Evolutionary conservation across 345 rosid species (phyloP).

Genomic region (Euphorbia peplus): DNA sequence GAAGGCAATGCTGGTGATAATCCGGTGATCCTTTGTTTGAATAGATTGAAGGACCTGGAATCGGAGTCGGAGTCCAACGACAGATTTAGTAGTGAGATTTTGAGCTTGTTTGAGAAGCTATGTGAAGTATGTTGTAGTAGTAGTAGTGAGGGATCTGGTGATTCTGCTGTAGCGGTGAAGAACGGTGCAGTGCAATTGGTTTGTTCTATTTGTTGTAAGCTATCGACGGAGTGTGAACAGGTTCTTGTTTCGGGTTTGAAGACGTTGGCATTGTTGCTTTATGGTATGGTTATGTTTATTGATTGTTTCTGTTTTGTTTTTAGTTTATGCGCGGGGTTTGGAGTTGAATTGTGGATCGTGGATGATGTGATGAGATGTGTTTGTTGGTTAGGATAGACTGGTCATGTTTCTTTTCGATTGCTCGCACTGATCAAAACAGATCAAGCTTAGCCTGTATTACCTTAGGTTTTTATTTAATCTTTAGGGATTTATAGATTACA

Average conservation of each 20-base stretch:
- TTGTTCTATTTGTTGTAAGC: constrained; percentile 57
- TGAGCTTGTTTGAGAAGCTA: constrained; percentile 43
- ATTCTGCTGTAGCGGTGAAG: constrained; percentile 57
- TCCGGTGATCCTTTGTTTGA: constrained; percentile 62
- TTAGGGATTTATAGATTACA: neutral
- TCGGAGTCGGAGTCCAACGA: constrained; percentile 11
- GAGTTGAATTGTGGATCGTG: neutral
- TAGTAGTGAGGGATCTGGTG: constrained; percentile 44
- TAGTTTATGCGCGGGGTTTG: neutral
- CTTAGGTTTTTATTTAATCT: neutral
- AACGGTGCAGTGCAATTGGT: constrained; percentile 67
- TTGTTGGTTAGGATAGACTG: neutral
- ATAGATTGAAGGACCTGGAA: constrained; percentile 45
- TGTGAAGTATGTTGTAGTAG: constrained; percentile 39
- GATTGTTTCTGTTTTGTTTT: neutral
- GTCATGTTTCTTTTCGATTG: neutral
- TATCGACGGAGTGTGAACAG: constrained; percentile 25
- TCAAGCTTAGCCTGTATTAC: neutral
- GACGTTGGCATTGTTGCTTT: constrained; percentile 51
- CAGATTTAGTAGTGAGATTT: constrained; percentile 35
- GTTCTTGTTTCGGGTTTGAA: constrained; percentile 53
- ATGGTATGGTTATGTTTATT: constrained; percentile 41
- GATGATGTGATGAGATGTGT: neutral
- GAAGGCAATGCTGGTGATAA: constrained; percentile 55
- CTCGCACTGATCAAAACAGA: neutral